Conservation (phyloP, 371 early-diverging fungal species). For the Coemansia sp. region DNA sequence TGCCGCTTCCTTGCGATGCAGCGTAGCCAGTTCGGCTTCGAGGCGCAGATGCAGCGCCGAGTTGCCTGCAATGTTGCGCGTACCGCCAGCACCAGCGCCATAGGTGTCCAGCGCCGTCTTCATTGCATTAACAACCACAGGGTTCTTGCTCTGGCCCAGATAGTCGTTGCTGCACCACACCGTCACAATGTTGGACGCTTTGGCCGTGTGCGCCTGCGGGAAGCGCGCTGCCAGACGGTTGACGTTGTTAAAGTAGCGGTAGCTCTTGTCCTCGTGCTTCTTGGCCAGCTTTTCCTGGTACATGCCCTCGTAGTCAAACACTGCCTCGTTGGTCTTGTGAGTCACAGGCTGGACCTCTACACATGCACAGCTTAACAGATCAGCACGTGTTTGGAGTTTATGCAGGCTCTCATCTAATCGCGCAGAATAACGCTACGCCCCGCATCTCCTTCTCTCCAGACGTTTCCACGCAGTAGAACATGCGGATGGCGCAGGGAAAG, state of each 20-base stretch:
- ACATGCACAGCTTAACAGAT: background rate
- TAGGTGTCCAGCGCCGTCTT: conserved; percentile 91
- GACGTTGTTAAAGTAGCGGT: conserved; percentile 99
- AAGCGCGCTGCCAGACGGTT: conserved; percentile 91
- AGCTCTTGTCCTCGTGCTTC: conserved; percentile 95
- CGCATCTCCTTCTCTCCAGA: background rate
- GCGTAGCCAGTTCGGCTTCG: conserved; percentile 86
- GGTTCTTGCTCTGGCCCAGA: conserved; percentile 91
- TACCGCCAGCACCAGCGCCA: conserved; percentile 98
- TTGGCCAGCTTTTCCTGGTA: conserved; percentile 83
- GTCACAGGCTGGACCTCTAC: conserved; percentile 12
- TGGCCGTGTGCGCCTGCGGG: conserved; percentile 92
- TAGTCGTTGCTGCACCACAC: conserved; percentile 99
- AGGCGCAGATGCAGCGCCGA: conserved; percentile 91
- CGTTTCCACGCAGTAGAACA: background rate
- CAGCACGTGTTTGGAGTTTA: background rate
- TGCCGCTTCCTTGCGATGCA: conserved; percentile 91
- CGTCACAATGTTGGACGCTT: conserved; percentile 81
- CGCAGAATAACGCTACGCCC: conserved; percentile 1
- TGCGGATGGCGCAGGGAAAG: background rate
- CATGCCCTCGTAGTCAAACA: conserved; percentile 87
- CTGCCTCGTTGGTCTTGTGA: conserved; percentile 42
- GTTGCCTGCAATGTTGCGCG: conserved; percentile 99
- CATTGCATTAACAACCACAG: conserved; percentile 85
- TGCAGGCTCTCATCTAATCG: background rate